These are phyloP conservation scores for Globisporangium lucens DNA, from an alignment of 352 stramenopile genomes.

Conservation along the genomic window DNA sequence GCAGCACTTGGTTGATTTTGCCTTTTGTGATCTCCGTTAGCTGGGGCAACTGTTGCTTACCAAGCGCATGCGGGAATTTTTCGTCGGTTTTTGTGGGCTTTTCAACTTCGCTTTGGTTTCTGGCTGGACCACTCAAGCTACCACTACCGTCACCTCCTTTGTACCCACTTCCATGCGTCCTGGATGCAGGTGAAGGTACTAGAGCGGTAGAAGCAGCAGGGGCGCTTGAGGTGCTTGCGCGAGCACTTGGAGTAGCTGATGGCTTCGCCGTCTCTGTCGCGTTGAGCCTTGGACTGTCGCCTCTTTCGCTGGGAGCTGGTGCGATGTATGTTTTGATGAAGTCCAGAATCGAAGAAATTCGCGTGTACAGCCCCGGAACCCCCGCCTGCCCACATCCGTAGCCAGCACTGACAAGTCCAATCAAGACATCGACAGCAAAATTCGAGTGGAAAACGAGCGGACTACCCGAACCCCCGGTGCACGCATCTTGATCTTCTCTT, in stretches of 20 bases:
- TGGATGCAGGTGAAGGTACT: no score
- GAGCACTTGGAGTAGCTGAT: neutral
- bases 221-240: neutral
- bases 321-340: neutral
- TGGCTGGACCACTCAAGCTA: no score
- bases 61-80: no score
- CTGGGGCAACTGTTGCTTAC: no score
- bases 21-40: no score
- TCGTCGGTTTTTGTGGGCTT: no score
- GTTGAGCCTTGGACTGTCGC: neutral
- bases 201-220: no score
- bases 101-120: no score
- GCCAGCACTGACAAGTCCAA: slow-evolving; percentile 16
- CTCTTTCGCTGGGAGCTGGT: neutral
- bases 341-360: slow-evolving; percentile 4
- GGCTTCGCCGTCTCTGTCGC: neutral
- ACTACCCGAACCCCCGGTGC: slow-evolving; percentile 20
- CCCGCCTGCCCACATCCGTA: slow-evolving; percentile 9
- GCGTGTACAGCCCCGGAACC: slow-evolving; percentile 17
- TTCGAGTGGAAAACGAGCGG: slow-evolving; percentile 12
- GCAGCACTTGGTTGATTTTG: no score
- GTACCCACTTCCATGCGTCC: no score
- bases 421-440: neutral
- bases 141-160: no score
- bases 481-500: slow-evolving; percentile 11